Evolutionary conservation across 306 rosid genomes (phyloP).

Genomic region (Corylus heterophylla): DNA sequence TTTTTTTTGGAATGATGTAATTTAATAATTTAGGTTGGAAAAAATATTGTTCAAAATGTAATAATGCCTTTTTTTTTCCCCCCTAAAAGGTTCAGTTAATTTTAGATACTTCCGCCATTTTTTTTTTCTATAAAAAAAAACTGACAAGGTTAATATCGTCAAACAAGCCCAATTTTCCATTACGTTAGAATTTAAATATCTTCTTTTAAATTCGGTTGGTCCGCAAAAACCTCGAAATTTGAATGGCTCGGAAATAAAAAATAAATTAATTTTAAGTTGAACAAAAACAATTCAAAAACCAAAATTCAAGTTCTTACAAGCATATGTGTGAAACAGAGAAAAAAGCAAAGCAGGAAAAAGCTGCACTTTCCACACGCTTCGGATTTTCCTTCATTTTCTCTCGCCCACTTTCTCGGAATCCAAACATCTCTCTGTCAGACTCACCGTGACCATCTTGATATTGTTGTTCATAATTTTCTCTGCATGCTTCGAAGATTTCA

Average conservation of each 20-base stretch:
- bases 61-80: no score
- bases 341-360: slow-evolving; percentile 44
- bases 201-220: slow-evolving; percentile 57
- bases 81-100: not conserved
- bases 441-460: slow-evolving; percentile 22
- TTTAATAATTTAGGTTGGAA: no score
- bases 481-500: slow-evolving; percentile 30
- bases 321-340: slow-evolving; percentile 19
- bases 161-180: slow-evolving; percentile 15
- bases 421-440: slow-evolving; percentile 41
- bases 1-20: no score
- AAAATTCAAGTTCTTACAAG: not conserved
- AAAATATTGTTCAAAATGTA: no score
- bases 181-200: slow-evolving; percentile 11
- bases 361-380: slow-evolving; percentile 48
- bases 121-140: not conserved
- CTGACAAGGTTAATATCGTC: slow-evolving; percentile 35
- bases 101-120: not conserved
- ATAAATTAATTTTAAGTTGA: not conserved
- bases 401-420: slow-evolving; percentile 45
- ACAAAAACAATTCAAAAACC: slow-evolving; percentile 1
- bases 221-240: slow-evolving; percentile 44
- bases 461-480: slow-evolving; percentile 7
- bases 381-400: slow-evolving; percentile 35
- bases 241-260: slow-evolving; percentile 35